Evolutionary conservation across 192 early-diverging fungal genomes (phyloP).

Genomic region (Cetraspora pellucida): DNA sequence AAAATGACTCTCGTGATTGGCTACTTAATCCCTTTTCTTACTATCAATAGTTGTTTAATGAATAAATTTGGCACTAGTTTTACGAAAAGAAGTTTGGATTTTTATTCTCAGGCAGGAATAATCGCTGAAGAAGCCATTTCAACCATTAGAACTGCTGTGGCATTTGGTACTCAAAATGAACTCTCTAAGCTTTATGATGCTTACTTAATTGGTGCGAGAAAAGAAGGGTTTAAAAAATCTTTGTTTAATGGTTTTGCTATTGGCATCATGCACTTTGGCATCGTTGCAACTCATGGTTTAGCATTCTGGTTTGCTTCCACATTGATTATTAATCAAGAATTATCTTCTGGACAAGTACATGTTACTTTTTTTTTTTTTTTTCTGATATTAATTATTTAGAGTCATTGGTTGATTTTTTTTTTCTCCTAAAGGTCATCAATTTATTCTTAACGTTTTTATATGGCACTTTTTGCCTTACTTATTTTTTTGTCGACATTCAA

Average conservation of each 20-base stretch:
- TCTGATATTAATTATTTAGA: no score
- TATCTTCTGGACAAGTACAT: no score
- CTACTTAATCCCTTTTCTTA: slow-evolving; percentile 44
- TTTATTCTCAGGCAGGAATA: slow-evolving; percentile 80
- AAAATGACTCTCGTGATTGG: slow-evolving; percentile 29
- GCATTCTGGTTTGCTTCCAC: no score
- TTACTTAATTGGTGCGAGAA: slow-evolving; percentile 61
- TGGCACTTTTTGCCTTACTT: slow-evolving; percentile 39
- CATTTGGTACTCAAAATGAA: slow-evolving; percentile 82
- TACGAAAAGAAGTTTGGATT: slow-evolving; percentile 51
- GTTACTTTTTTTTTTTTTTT: no score
- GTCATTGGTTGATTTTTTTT: slow-evolving; percentile 84
- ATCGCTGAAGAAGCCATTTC: slow-evolving; percentile 84
- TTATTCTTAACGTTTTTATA: neutral
- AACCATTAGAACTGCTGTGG: slow-evolving; percentile 82
- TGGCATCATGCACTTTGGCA: slow-evolving; percentile 68
- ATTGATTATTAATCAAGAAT: no score
- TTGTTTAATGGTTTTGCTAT: slow-evolving; percentile 71
- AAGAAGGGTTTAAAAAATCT: slow-evolving; percentile 59
- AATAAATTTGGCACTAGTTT: slow-evolving; percentile 51
- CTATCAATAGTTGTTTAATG: slow-evolving; percentile 37
- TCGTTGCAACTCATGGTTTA: no score
- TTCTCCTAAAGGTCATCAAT: neutral
- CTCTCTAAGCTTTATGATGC: slow-evolving; percentile 60
- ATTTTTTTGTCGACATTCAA: slow-evolving; percentile 67